These are phyloP conservation scores for Pyrenophora tritici-repentis DNA, from an alignment of 2,329 filamentous ascomycete species.

Conservation along the genomic window DNA sequence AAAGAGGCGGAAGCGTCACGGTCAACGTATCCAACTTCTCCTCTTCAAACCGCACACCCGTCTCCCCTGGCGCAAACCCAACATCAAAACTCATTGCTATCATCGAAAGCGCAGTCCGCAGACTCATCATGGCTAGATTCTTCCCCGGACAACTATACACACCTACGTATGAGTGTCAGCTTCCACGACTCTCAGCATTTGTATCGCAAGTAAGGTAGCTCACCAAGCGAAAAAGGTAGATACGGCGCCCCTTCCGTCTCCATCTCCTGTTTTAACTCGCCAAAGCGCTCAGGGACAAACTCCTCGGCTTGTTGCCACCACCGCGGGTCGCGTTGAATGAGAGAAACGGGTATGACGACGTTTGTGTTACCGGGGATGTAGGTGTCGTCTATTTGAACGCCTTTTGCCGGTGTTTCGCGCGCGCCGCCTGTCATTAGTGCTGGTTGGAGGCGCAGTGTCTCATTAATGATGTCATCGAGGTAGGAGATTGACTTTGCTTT, in stretches of 20 bases:
- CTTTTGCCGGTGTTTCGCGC: conserved; percentile 47
- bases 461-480: conserved; percentile 41
- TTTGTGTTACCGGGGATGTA: conserved; percentile 21
- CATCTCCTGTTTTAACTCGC: conserved; percentile 21
- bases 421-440: conserved; percentile 43
- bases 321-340: conserved; percentile 18
- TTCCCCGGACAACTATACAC: conserved; percentile 24
- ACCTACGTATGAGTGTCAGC: conserved; percentile 19
- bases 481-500: conserved; percentile 34
- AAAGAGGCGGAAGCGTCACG: conserved; percentile 36
- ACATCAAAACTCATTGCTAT: conserved; percentile 23
- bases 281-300: conserved; percentile 26
- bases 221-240: conserved; percentile 22
- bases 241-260: conserved; percentile 23
- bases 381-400: conserved; percentile 30
- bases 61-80: conserved; percentile 22
- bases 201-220: background rate
- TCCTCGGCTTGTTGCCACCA: conserved; percentile 19
- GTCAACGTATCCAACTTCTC: conserved; percentile 25
- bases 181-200: background rate
- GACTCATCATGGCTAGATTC: conserved; percentile 21
- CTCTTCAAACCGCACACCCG: conserved; percentile 26
- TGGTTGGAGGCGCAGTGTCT: conserved; percentile 49
- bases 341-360: conserved; percentile 12
- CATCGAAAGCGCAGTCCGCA: conserved; percentile 19